Base-by-base conservation (phyloP, 805 yeast species). In the Hanseniaspora opuntiae region DNA sequence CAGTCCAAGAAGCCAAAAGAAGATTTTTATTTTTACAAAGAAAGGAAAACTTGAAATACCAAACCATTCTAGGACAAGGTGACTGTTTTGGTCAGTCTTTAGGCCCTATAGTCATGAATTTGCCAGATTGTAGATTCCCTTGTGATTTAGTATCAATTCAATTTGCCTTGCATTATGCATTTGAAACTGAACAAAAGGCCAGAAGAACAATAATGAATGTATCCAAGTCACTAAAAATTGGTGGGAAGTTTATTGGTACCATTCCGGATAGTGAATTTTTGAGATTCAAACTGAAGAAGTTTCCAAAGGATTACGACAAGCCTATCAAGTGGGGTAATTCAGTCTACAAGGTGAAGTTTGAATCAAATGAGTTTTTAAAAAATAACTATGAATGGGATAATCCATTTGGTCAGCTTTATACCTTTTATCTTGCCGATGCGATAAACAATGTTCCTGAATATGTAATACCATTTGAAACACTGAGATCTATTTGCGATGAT, bases 391-490 rank as follows among this genome's bases (percentile, higher is more conserved):
- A 76, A 47, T 86, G 86, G 62, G 70, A 78, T 10, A 76, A 81
- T 0, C 85, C 93, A 0, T 87, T 72, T 63, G 99, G 98, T 0
- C 84, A 89, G 65, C 74, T 78, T 61, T 93, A 93, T 66, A 78
- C 77, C 52, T 93, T 85, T 64, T 86, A 73, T 68, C 70, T 93
- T 55, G 81, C 81, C 58, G 98, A 93, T 69, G 98, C 99, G 0
- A 90, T 93, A 47, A 96, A 87, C 57, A 82, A 93, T 61, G 96
- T 93, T 24, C 97, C 97, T 0, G 99, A 93, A 63, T 93, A 84
- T 62, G 94, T 93, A 6, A 96, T 93, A 7, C 97, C 97, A 1
- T 88, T 93, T 67, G 97, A 90, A 62, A 77, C 82, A 1, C 77
- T 93, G 55, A 74, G 95, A 65, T 78, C 82, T 54, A 68, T 90